Base-by-base conservation (phyloP, 805 yeast species). In the Martiniozyma abietophila region DNA sequence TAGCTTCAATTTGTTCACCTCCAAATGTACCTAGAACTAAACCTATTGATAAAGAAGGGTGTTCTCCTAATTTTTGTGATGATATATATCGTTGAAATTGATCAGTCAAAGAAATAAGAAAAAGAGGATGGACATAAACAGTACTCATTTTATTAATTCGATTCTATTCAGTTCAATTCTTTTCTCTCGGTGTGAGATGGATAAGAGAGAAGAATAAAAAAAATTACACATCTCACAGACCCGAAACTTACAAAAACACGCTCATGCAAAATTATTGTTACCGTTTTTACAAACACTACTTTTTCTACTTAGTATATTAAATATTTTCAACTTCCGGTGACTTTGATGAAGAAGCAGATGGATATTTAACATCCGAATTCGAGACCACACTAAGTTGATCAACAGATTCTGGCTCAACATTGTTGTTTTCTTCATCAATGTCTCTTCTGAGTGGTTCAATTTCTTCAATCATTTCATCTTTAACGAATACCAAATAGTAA, bases 401-500 rank as follows among this genome's bases (percentile, higher is more conserved):
- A 18, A 19, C 17, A 12, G 11, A n/a, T 8, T 16, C 35, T 11
- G 17, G 7, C 20, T 26, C 35, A 15, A n/a, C n/a, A n/a, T n/a
- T n/a, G n/a, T n/a, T n/a, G n/a, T 18, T 8, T 15, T 20, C 27
- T 7, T 17, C 10, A 20, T 19, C 25, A 14, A 62, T 41, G 6
- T 61, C 61, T 38, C 92, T 65, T 47, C 70, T 73, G 41, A 82
- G 58, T 1, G 94, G 88, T 39, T 80, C 78, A 23, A 80, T 69
- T 36, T 70, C 65, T 10, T 64, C 64, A 28, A 70, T 67, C 29
- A 67, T 48, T 15, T 74, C 80, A 30, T 80, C 76, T 46, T 74
- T 74, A 19, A 83, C 83, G 52, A 83, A 89, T 1, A 83, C 95
- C 32, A 92, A 64, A 54, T 83, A 89, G 49, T 89, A 89, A 3